A percentile compares a stretch with the other conserved stretches of the same genome.
Evolutionary conservation across 768 basidiomycete species (phyloP).

Genomic region (Antrodiella citrinella): DNA sequence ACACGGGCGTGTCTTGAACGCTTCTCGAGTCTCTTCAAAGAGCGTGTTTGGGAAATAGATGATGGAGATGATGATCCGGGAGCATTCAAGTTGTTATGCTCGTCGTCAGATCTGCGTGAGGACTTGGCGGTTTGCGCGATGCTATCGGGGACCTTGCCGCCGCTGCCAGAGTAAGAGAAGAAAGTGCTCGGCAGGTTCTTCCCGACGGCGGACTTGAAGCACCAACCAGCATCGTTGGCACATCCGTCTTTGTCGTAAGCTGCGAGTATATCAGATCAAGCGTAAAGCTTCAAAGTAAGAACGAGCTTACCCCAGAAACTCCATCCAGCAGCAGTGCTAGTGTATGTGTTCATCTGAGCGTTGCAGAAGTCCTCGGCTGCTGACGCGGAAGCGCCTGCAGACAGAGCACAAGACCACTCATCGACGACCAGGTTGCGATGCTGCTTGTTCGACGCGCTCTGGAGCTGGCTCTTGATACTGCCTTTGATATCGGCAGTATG

Average conservation of each 20-base stretch:
- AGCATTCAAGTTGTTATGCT: too few species aligned
- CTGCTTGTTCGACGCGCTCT: constrained; percentile 21
- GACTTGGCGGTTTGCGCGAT: constrained; percentile 16
- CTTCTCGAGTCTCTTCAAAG: constrained; percentile 2
- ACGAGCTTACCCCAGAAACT: constrained; percentile 54
- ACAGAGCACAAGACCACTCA: constrained; percentile 46
- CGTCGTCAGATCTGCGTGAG: too few species aligned
- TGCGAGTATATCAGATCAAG: constrained; percentile 13
- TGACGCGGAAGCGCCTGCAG: constrained; percentile 32
- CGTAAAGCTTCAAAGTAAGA: constrained; percentile 3
- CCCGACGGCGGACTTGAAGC: constrained; percentile 55
- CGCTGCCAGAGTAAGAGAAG: constrained; percentile 50
- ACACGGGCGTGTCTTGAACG: constrained; percentile 7
- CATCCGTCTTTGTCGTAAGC: constrained; percentile 60
- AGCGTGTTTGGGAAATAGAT: background rate
- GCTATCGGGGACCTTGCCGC: too few species aligned
- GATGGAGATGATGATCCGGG: background rate
- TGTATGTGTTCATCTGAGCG: constrained; percentile 51
- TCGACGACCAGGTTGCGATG: constrained; percentile 39
- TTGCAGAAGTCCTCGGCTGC: constrained; percentile 46
- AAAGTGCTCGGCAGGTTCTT: constrained; percentile 50
- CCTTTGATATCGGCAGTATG: constrained; percentile 33
- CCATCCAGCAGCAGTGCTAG: constrained; percentile 53
- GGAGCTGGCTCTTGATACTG: constrained; percentile 19
- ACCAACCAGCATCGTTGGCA: constrained; percentile 55